Percentiles rank a stretch among this genome's conserved stretches.
Conservation (phyloP, 441 rosid species). For the Populus trichocarpa region DNA sequence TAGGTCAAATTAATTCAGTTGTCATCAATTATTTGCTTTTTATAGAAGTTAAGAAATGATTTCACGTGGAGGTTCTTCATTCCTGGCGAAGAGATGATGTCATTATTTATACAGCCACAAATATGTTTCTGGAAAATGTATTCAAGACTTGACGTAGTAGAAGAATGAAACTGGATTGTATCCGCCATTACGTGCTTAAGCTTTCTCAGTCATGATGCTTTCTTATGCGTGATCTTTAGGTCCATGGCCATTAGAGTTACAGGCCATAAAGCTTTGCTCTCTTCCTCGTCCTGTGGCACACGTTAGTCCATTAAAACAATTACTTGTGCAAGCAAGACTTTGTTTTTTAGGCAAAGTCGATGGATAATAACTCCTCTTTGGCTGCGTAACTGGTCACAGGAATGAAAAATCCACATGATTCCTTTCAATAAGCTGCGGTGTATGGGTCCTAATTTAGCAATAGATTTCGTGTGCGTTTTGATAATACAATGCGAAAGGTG, state of each 20-base stretch:
- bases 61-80: conserved; percentile 15
- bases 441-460: not conserved
- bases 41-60: conserved; percentile 16
- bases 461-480: not conserved
- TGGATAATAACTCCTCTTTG: not conserved
- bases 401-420: not conserved
- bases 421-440: not conserved
- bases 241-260: not conserved
- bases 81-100: conserved; percentile 14
- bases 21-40: conserved; percentile 6
- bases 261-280: conserved; percentile 9
- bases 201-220: not conserved
- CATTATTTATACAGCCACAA: conserved; percentile 14
- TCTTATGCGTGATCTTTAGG: not conserved
- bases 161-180: conserved; percentile 8
- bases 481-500: too few species aligned
- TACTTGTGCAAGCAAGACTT: not conserved
- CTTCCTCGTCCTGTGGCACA: conserved; percentile 53
- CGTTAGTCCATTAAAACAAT: conserved; percentile 57
- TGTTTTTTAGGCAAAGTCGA: not conserved
- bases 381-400: not conserved
- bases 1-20: conserved; percentile 10
- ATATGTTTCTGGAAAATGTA: conserved; percentile 6
- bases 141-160: not conserved
- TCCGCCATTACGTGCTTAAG: not conserved